These are phyloP conservation scores for Saccharomyces pastorianus DNA, from an alignment of 1,139 yeast species.

Conservation along the genomic window DNA sequence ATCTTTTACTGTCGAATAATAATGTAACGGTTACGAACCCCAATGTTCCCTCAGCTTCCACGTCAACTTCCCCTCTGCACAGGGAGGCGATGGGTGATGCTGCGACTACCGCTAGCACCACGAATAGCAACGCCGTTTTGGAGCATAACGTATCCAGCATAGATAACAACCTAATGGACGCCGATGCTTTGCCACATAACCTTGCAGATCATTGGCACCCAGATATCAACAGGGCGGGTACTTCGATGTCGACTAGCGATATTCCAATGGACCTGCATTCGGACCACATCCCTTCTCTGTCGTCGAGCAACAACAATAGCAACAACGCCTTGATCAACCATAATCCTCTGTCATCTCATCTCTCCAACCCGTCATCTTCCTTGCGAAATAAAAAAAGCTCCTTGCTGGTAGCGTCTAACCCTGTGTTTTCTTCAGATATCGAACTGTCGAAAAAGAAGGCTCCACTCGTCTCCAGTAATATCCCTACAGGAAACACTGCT, in stretches of 20 bases:
- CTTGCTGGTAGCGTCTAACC: conserved; percentile 19
- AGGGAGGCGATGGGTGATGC: background rate
- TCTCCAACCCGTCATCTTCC: conserved; percentile 11
- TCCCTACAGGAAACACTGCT: background rate
- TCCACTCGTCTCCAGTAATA: background rate
- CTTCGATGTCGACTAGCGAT: background rate
- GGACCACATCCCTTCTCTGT: background rate
- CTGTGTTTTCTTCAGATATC: conserved; percentile 1
- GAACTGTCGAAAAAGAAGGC: conserved; percentile 1
- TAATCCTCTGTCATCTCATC: conserved; percentile 27
- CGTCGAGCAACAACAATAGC: background rate
- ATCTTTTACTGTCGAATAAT: conserved; percentile 5
- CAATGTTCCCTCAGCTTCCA: background rate
- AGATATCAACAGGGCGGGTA: background rate
- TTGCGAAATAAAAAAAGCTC: conserved; percentile 26
- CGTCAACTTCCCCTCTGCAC: background rate
- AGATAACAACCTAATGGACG: background rate
- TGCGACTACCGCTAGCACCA: background rate
- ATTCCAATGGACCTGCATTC: background rate
- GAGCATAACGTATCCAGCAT: background rate
- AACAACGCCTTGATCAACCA: conserved; percentile 17
- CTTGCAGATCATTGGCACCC: background rate
- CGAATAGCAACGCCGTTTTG: background rate
- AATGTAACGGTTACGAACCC: background rate
- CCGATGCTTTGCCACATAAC: background rate